A percentile compares a stretch with the other conserved stretches of the same genome.
Evolutionary conservation across 805 yeast genomes (phyloP).

Genomic region (Ogataea ramenticola): DNA sequence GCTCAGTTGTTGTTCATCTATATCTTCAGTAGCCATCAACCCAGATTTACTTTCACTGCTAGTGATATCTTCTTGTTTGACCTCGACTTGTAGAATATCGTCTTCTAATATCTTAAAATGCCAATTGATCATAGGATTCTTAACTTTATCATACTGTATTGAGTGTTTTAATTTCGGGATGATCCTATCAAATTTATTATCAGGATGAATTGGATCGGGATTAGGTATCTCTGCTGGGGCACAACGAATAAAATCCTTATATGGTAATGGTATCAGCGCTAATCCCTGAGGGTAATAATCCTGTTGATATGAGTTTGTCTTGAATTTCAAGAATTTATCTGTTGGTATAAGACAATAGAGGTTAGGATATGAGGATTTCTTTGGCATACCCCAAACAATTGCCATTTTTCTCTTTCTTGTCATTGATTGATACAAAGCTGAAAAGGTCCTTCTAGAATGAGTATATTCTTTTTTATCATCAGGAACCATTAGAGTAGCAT

Average conservation of each 20-base stretch:
- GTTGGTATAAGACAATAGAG: conserved; percentile 59
- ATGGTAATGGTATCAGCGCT: conserved; percentile 62
- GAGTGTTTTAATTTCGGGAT: conserved; percentile 21
- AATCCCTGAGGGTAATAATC: conserved; percentile 61
- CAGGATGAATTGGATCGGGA: conserved; percentile 2
- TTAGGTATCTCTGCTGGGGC: conserved; percentile 34
- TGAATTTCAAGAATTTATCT: conserved; percentile 9
- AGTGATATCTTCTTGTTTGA: conserved; percentile 3
- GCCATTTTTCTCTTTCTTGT: conserved; percentile 46
- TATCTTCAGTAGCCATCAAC: not conserved
- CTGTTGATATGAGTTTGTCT: conserved; percentile 1
- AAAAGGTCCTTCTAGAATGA: conserved; percentile 62
- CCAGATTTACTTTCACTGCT: not conserved
- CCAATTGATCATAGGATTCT: conserved; percentile 63
- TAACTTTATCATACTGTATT: conserved; percentile 30
- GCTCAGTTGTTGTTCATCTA: not conserved
- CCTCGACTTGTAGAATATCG: conserved; percentile 51
- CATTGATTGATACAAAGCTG: conserved; percentile 60
- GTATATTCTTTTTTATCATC: conserved; percentile 45
- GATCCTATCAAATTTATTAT: conserved; percentile 13
- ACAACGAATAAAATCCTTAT: conserved; percentile 64
- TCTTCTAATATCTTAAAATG: conserved; percentile 60
- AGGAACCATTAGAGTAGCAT: conserved; percentile 62
- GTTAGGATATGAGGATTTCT: conserved; percentile 45
- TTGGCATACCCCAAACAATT: conserved; percentile 63